Conservation (phyloP, 257 asterid genomes). For the Apocynum venetum region DNA sequence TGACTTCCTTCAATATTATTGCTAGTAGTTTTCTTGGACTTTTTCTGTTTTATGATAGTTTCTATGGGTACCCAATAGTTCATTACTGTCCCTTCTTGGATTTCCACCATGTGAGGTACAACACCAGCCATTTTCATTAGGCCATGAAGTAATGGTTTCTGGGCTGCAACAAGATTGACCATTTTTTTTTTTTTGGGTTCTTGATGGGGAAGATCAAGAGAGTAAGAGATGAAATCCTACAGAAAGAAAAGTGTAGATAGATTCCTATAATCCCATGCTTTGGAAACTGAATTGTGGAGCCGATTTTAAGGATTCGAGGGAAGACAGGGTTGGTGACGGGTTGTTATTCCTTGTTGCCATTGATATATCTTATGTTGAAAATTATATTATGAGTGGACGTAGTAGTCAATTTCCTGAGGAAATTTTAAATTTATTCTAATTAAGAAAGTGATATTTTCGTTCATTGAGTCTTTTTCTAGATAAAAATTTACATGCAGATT, state of each 20-base stretch:
- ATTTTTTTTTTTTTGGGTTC: constrained; percentile 20
- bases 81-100: constrained; percentile 55
- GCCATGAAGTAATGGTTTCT: constrained; percentile 50
- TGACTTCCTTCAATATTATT: not conserved
- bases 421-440: too few species aligned
- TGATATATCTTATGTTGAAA: not conserved
- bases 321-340: constrained; percentile 39
- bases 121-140: constrained; percentile 76
- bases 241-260: not conserved
- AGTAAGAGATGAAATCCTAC: not conserved
- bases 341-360: constrained; percentile 28
- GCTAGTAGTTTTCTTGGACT: constrained; percentile 18
- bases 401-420: too few species aligned
- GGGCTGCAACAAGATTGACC: constrained; percentile 77
- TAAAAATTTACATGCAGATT: too few species aligned
- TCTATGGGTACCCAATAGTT: constrained; percentile 68
- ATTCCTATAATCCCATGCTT: not conserved
- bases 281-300: not conserved
- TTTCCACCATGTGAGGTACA: constrained; percentile 44
- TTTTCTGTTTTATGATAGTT: constrained; percentile 37
- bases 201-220: not conserved
- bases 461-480: too few species aligned
- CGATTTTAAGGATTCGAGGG: constrained; percentile 5
- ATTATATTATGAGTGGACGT: too few species aligned
- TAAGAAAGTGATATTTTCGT: too few species aligned